Evolutionary conservation across 495 filamentous ascomycete species (phyloP), one percentile per base, ranked within the genome.

Genomic region (Xylaria acuta): DNA sequence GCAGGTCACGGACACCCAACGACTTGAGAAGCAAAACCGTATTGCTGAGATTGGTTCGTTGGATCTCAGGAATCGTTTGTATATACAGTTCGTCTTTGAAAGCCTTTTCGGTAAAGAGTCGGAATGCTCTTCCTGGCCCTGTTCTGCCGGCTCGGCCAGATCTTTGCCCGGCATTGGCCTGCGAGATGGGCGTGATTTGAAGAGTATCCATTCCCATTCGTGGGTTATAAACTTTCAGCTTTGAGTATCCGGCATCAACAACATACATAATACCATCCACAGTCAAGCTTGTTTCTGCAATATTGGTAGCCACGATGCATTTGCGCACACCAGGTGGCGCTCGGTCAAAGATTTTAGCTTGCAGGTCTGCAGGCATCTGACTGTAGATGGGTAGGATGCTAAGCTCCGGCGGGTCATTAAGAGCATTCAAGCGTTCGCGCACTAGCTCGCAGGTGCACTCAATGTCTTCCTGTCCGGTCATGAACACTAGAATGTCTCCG

Each of bases 241-340:
- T 99, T 0, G 94, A 97, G 80, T 92, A 99, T 1, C 97, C 97
- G 7, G 92, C 90, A 78, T 99, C 97, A 43, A 99, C 95, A 65
- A 99, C 97, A 76, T 95, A 99, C 95, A 98, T 98, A 76, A 99
- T 98, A 72, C 97, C 97, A 75, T 99, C 97, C 12, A 99, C 97
- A 0, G 97, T 99, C 83, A 99, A 86, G 85, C 93, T 97, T 0
- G 97, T 99, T 79, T 99, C 97, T 3, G 97, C 97, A 79, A 99
- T 98, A 74, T 99, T 99, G 2, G 97, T 99, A 11, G 97, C 97
- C 18, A 99, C 97, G 69, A 99, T 97, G 72, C 97, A 95, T 78
- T 99, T 99, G 38, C 97, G 89, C 0, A 98, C 95, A 1, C 97
- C 97, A 0, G 94, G 91, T 4, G 92, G 85, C 7, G 97, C 97